Evolutionary conservation across 192 early-diverging fungal species (phyloP).

Genomic region (Backusella parvicylindrica): DNA sequence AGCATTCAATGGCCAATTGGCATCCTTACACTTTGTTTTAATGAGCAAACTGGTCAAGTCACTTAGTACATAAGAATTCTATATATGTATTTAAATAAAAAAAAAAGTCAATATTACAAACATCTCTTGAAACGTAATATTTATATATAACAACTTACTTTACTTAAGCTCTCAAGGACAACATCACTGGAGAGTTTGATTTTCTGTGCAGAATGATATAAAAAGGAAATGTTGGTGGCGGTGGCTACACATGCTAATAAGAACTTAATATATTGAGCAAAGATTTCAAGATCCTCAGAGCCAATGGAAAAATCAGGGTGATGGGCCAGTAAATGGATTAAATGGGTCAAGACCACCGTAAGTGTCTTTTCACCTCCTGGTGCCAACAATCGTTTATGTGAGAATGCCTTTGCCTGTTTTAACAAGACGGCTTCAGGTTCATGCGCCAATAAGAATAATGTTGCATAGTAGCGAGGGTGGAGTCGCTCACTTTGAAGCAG

Average conservation of each 20-base stretch:
- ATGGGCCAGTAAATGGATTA: constrained; percentile 77
- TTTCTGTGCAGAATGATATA: constrained; percentile 71
- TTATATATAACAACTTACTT: constrained; percentile 35
- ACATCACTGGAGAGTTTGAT: constrained; percentile 75
- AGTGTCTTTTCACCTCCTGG: constrained; percentile 23
- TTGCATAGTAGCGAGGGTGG: constrained; percentile 64
- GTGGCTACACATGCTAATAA: constrained; percentile 75
- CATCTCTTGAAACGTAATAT: too few species aligned
- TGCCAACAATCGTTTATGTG: background rate
- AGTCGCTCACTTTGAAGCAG: constrained; percentile 58
- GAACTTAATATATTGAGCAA: constrained; percentile 81
- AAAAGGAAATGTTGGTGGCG: constrained; percentile 77
- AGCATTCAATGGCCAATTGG: constrained; percentile 77
- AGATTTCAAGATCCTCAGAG: constrained; percentile 43
- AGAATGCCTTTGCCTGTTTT: constrained; percentile 34
- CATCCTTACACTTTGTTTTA: constrained; percentile 65
- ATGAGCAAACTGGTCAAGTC: constrained; percentile 83
- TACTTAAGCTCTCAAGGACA: constrained; percentile 35
- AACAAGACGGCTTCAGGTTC: constrained; percentile 78
- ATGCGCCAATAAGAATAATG: constrained; percentile 78
- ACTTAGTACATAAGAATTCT: constrained; percentile 78
- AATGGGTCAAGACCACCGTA: constrained; percentile 55
- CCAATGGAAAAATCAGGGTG: constrained; percentile 76
- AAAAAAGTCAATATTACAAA: too few species aligned
- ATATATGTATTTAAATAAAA: background rate